phyloP scores from a whole-genome alignment of 371 early-diverging fungal species.

The Cokeromyces recurvatus region DNA sequence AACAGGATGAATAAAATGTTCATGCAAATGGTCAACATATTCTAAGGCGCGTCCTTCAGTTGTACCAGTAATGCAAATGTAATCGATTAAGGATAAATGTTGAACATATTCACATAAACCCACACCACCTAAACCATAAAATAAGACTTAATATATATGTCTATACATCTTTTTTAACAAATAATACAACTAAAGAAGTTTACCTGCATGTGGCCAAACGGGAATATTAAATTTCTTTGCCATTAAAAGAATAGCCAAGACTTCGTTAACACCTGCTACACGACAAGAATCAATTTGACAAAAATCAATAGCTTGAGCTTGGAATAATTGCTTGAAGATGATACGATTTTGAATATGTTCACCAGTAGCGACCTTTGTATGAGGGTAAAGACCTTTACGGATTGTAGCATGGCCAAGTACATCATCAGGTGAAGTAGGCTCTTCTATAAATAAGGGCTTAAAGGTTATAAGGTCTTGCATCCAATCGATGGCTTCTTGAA shows the following conservation, averaged over 20 bases:
- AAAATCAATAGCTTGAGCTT: slow-evolving; percentile 47
- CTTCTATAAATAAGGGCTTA: slow-evolving; percentile 52
- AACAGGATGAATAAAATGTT: slow-evolving; percentile 41
- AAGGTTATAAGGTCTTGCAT: slow-evolving; percentile 47
- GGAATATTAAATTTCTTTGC: slow-evolving; percentile 48
- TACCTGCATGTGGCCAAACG: slow-evolving; percentile 48
- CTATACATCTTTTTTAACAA: too few relatives aligned
- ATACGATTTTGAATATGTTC: slow-evolving; percentile 51
- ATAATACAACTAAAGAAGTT: too few relatives aligned
- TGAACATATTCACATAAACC: slow-evolving; percentile 49
- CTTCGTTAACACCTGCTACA: slow-evolving; percentile 47
- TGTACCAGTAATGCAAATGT: slow-evolving; percentile 43
- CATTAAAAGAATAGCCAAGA: slow-evolving; percentile 48
- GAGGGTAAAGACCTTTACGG: slow-evolving; percentile 46
- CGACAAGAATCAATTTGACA: slow-evolving; percentile 52
- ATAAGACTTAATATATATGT: too few relatives aligned
- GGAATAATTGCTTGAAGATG: slow-evolving; percentile 50
- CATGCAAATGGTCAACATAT: slow-evolving; percentile 49
- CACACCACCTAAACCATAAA: slow-evolving; percentile 20
- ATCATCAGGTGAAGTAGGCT: slow-evolving; percentile 53
- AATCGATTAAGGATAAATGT: slow-evolving; percentile 47
- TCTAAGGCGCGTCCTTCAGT: slow-evolving; percentile 42
- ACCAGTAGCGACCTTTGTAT: slow-evolving; percentile 45
- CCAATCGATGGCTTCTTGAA: slow-evolving; percentile 50
- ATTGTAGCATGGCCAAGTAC: slow-evolving; percentile 48